Evolutionary conservation across 2,329 filamentous ascomycete genomes (phyloP).

Genomic region (Trichocomaceae sp.): DNA sequence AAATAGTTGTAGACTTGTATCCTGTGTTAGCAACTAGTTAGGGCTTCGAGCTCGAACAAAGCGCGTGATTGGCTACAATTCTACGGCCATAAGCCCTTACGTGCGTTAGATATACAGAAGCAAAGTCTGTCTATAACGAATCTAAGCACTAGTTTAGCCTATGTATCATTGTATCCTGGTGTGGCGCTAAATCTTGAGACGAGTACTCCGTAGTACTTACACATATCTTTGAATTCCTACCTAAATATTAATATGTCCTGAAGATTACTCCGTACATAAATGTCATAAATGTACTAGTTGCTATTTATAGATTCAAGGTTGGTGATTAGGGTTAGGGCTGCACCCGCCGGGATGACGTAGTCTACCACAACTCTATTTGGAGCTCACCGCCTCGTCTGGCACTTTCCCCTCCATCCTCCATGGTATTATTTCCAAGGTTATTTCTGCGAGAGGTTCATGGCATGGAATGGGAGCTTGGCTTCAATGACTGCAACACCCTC

Average conservation of each 20-base stretch:
- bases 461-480: neutral
- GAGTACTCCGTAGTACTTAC: too few species aligned
- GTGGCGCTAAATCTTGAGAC: too few species aligned
- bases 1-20: too few species aligned
- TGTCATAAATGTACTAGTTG: too few species aligned
- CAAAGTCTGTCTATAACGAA: neutral
- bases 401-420: neutral
- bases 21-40: too few species aligned
- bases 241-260: too few species aligned
- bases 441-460: neutral
- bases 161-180: too few species aligned
- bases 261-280: too few species aligned
- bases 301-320: neutral
- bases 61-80: neutral
- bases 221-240: too few species aligned
- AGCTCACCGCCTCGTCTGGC: neutral
- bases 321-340: neutral
- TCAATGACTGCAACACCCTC: conserved; percentile 26
- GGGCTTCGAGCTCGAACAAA: neutral
- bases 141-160: too few species aligned
- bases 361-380: neutral
- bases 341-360: neutral
- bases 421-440: too few species aligned
- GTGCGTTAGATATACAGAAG: neutral
- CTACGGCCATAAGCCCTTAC: neutral